Conservation (phyloP, 257 asterid genomes). For the Rubia yunnanensis region DNA sequence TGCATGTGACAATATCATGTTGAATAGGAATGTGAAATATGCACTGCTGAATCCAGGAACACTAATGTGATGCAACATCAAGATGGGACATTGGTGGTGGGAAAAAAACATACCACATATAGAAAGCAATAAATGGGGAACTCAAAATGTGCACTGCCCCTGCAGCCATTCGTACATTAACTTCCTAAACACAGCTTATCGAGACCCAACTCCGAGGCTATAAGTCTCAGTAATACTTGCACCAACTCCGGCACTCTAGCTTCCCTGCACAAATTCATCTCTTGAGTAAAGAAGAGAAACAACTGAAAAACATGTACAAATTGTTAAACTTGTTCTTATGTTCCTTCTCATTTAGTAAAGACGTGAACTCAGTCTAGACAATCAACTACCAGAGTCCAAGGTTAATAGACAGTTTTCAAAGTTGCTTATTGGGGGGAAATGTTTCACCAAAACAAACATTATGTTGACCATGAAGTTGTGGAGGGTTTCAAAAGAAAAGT, state of each 20-base stretch:
- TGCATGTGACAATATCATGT: too few relatives aligned
- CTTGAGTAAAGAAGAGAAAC: background rate
- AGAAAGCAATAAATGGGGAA: background rate
- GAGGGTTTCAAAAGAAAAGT: background rate
- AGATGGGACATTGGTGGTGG: background rate
- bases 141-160: slow-evolving; percentile 1
- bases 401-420: background rate
- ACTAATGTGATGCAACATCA: background rate
- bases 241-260: slow-evolving; percentile 70
- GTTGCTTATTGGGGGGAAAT: background rate
- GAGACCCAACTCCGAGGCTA: slow-evolving; percentile 63
- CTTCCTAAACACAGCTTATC: slow-evolving; percentile 34
- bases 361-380: background rate
- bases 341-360: background rate
- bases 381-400: background rate
- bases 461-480: background rate
- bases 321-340: background rate
- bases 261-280: slow-evolving; percentile 44
- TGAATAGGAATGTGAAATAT: background rate
- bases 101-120: slow-evolving; percentile 7
- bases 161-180: slow-evolving; percentile 10
- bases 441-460: background rate
- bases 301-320: background rate
- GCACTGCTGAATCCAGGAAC: background rate
- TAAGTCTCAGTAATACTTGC: slow-evolving; percentile 62